Percentiles rank a stretch among this genome's conserved stretches.
These are phyloP conservation scores for Drosera spatulata DNA, from an alignment of 179 eudicot species.

Conservation along the genomic window DNA sequence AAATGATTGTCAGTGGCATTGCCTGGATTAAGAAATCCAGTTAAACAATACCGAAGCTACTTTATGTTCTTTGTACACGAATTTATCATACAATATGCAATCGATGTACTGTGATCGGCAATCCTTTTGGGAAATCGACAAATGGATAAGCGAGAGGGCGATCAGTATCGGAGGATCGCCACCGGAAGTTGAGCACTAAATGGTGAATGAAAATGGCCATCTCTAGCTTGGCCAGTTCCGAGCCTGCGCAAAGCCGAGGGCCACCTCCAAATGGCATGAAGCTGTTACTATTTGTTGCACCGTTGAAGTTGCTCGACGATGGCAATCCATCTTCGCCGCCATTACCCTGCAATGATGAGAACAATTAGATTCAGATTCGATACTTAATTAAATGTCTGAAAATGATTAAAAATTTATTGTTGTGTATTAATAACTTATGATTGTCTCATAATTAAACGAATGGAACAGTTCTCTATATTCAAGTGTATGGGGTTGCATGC, in stretches of 20 bases:
- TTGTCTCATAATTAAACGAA: too few species aligned
- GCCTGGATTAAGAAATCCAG: too few species aligned
- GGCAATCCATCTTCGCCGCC: slow-evolving; percentile 6
- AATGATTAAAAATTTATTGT: too few species aligned
- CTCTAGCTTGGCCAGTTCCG: slow-evolving; percentile 80
- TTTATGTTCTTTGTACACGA: background rate
- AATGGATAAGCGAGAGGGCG: slow-evolving; percentile 72
- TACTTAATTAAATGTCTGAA: too few species aligned
- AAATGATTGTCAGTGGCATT: too few species aligned
- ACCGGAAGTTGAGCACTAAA: slow-evolving; percentile 59
- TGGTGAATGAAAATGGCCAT: slow-evolving; percentile 93
- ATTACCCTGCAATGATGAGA: slow-evolving; percentile 9
- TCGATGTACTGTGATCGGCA: slow-evolving; percentile 51
- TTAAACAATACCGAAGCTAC: too few species aligned
- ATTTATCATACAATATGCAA: slow-evolving; percentile 1
- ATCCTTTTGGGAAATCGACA: slow-evolving; percentile 82
- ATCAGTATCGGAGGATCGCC: slow-evolving; percentile 49
- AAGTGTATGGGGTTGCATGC: too few species aligned
- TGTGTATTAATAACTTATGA: too few species aligned
- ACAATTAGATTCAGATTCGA: too few species aligned
- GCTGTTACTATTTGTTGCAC: slow-evolving; percentile 18
- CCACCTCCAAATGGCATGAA: slow-evolving; percentile 99
- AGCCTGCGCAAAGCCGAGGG: slow-evolving; percentile 75
- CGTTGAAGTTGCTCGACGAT: background rate
- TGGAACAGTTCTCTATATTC: too few species aligned